A percentile compares a stretch with the other conserved stretches of the same genome.
These are phyloP conservation scores for Ogataea thermomethanolica DNA, from an alignment of 805 yeast species.

Conservation along the genomic window DNA sequence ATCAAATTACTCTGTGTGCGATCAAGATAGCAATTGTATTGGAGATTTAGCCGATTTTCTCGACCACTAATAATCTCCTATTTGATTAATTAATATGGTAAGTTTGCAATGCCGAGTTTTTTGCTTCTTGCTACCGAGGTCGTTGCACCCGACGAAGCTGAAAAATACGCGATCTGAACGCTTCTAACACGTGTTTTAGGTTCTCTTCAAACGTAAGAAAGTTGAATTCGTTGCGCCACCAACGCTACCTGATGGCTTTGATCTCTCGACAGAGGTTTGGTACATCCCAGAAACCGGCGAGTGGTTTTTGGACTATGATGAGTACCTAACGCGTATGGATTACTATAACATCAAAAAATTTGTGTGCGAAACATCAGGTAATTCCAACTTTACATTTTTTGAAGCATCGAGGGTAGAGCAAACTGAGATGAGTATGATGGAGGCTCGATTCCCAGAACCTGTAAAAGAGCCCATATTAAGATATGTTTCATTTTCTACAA, in stretches of 20 bases:
- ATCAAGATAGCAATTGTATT: no score
- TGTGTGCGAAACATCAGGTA: slow-evolving; percentile 95
- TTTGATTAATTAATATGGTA: slow-evolving; percentile 1
- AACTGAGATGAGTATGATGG: slow-evolving; percentile 60
- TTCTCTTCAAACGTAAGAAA: slow-evolving; percentile 69
- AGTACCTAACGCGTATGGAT: slow-evolving; percentile 67
- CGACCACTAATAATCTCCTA: no score
- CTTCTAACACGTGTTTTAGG: slow-evolving; percentile 41
- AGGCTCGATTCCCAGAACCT: slow-evolving; percentile 83
- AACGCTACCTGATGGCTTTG: slow-evolving; percentile 51
- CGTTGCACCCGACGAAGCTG: not conserved
- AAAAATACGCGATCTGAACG: not conserved
- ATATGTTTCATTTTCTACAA: slow-evolving; percentile 74
- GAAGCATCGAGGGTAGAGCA: slow-evolving; percentile 82
- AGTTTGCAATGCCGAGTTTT: not conserved
- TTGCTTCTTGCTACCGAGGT: not conserved
- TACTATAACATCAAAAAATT: slow-evolving; percentile 74
- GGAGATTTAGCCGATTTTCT: no score
- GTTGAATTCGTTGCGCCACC: slow-evolving; percentile 59
- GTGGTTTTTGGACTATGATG: slow-evolving; percentile 78
- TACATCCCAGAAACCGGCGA: slow-evolving; percentile 81
- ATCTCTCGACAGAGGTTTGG: slow-evolving; percentile 65
- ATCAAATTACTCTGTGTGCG: no score
- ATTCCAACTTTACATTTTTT: slow-evolving; percentile 84
- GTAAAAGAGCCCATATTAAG: slow-evolving; percentile 89